phyloP scores from a whole-genome alignment of 2,329 filamentous ascomycete species.

The Penicillium sp. region DNA sequence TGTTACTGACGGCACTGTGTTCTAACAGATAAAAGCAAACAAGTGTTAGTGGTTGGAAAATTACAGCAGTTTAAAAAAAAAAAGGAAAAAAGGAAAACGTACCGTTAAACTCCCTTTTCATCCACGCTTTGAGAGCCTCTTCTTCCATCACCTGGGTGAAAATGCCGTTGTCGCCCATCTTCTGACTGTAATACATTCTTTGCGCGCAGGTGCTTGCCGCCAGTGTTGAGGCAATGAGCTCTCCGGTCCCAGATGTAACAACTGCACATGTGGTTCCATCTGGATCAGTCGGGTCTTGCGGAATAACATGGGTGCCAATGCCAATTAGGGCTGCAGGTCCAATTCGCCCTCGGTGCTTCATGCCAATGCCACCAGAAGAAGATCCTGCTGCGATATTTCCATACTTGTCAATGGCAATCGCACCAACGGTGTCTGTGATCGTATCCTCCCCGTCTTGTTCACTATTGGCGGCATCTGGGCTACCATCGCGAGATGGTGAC shows the following conservation, averaged over 20 bases:
- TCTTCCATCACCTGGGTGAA: constrained; percentile 73
- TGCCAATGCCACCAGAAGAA: constrained; percentile 95
- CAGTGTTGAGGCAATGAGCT: constrained; percentile 96
- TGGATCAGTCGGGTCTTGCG: constrained; percentile 67
- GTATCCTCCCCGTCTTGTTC: constrained; percentile 50
- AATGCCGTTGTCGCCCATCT: constrained; percentile 59
- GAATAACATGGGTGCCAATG: constrained; percentile 86
- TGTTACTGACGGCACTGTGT: constrained; percentile 79
- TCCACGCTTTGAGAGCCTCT: constrained; percentile 72
- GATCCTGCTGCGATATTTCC: constrained; percentile 92
- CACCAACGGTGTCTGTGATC: constrained; percentile 91
- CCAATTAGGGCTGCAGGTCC: constrained; percentile 92
- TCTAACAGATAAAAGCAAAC: constrained; percentile 32
- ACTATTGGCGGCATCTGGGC: background rate
- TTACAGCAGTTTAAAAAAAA: too few relatives aligned
- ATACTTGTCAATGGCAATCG: constrained; percentile 82
- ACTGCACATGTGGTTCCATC: constrained; percentile 71
- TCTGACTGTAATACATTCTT: constrained; percentile 70
- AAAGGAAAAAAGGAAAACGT: constrained; percentile 17
- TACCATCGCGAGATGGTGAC: background rate
- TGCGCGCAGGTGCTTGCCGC: constrained; percentile 85
- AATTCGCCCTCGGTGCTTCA: constrained; percentile 91
- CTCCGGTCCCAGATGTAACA: constrained; percentile 91
- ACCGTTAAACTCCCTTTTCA: constrained; percentile 88
- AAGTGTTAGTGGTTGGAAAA: constrained; percentile 1